Evolutionary conservation across 345 rosid genomes (phyloP), one percentile per base, ranked within the genome.

Genomic region (Camelina hispida): DNA sequence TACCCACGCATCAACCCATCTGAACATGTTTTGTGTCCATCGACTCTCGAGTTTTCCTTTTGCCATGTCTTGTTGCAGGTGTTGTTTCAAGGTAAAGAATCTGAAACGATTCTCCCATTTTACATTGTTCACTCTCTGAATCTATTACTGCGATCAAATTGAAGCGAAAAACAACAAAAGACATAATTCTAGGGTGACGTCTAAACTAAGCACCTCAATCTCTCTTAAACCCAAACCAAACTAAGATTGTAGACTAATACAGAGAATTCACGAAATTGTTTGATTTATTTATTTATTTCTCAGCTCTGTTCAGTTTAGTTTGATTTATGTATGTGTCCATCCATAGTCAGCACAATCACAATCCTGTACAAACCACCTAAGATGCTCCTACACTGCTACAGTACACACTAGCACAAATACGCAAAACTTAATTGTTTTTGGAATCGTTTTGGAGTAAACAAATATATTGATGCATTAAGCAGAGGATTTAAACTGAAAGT

Each of bases 11-110:
- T 59, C 47, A 37, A 28, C 38, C 38, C 43, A 35, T 23, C 25
- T 15, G 28, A 71, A 35, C 40, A 60, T 50, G 68, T n/a, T 61
- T 51, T 16, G 8, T 38, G 8, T 38, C 60, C 48, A 43, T 5
- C 48, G 17, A 25, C 9, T 52, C 42, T 11, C 48, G 43, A 38
- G 43, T 62, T 62, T 25, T 50, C 9, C 18, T 38, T 37, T n/a
- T 15, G 1, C 32, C 54, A 3, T 34, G 23, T 47, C 38, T 23
- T 25, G 14, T 40, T 55, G 53, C 54, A 16, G 28, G 40, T 53
- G 38, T 1, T 4, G 18, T 18, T 50, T 32, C 69, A 5, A 34
- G 16, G 5, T 30, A 32, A 30, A 28, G 37, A 48, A 17, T 12
- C 7, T 4, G 7, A 52, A 51, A 5, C 15, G 6, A 4, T 35